These are phyloP conservation scores for Plasmodium sp. DNA, from an alignment of 169 alveolate genomes.

Conservation along the genomic window DNA sequence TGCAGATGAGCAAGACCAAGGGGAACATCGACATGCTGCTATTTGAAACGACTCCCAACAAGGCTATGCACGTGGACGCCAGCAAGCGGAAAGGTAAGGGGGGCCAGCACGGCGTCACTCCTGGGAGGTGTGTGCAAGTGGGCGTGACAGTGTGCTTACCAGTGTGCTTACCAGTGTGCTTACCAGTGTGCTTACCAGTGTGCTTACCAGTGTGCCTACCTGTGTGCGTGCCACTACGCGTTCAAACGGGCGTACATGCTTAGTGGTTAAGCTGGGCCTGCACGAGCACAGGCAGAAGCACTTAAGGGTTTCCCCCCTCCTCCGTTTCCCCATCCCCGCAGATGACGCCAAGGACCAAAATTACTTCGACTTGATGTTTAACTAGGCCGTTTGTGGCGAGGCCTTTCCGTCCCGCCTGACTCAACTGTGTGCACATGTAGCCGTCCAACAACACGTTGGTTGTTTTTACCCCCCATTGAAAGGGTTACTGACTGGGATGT, in stretches of 20 bases:
- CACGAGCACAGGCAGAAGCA: background rate
- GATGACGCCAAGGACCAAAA: conserved; percentile 8
- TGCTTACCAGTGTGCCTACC: background rate
- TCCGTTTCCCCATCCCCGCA: background rate
- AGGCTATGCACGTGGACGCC: conserved; percentile 1
- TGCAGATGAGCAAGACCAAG: conserved; percentile 7
- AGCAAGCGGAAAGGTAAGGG: conserved; percentile 26
- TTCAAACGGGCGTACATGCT: background rate
- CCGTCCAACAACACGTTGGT: background rate
- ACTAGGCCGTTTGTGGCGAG: background rate
- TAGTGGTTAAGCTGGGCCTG: background rate
- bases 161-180: background rate
- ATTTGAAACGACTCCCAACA: conserved; percentile 58
- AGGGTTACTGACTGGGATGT: background rate
- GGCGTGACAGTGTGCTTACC: background rate
- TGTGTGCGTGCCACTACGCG: background rate
- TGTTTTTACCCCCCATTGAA: background rate
- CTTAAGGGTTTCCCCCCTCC: background rate
- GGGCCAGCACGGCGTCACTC: background rate
- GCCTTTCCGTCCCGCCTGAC: background rate
- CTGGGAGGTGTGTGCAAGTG: background rate
- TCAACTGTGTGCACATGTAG: background rate
- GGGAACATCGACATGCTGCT: conserved; percentile 45
- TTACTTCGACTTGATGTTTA: conserved; percentile 4
- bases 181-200: too few relatives aligned